Evolutionary conservation across 2,329 filamentous ascomycete genomes (phyloP).

Genomic region (Alternaria solani): DNA sequence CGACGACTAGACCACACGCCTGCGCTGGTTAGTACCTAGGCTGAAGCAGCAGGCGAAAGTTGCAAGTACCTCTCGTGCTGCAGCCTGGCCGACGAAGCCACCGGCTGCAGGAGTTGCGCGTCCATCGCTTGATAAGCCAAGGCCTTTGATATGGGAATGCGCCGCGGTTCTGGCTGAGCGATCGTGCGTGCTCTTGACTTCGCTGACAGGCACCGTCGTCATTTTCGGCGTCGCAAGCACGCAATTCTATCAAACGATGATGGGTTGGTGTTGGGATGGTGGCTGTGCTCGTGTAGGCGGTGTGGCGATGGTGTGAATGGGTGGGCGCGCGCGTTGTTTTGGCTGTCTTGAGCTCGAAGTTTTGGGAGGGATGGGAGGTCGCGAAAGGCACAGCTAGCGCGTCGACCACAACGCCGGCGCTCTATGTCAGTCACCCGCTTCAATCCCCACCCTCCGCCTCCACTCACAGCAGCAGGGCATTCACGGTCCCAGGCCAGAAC

Average conservation of each 20-base stretch:
- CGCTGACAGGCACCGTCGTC: constrained; percentile 65
- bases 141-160: constrained; percentile 96
- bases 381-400: constrained; percentile 24
- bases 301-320: constrained; percentile 7
- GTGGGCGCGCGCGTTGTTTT: constrained; percentile 21
- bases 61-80: constrained; percentile 80
- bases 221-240: constrained; percentile 32
- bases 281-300: constrained; percentile 1
- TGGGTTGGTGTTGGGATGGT: not conserved
- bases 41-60: not conserved
- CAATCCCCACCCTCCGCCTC: constrained; percentile 24
- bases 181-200: constrained; percentile 94
- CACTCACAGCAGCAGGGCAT: constrained; percentile 17
- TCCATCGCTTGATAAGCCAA: constrained; percentile 85
- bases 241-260: constrained; percentile 5
- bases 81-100: constrained; percentile 88
- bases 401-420: constrained; percentile 14
- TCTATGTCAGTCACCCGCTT: constrained; percentile 15
- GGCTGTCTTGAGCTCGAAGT: constrained; percentile 25
- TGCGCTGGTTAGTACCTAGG: constrained; percentile 46
- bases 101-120: constrained; percentile 74
- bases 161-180: constrained; percentile 82
- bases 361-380: constrained; percentile 22
- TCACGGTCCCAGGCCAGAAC: not conserved
- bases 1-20: constrained; percentile 95